Conservation (phyloP, 345 rosid genomes). For the Lumnitzera littorea region DNA sequence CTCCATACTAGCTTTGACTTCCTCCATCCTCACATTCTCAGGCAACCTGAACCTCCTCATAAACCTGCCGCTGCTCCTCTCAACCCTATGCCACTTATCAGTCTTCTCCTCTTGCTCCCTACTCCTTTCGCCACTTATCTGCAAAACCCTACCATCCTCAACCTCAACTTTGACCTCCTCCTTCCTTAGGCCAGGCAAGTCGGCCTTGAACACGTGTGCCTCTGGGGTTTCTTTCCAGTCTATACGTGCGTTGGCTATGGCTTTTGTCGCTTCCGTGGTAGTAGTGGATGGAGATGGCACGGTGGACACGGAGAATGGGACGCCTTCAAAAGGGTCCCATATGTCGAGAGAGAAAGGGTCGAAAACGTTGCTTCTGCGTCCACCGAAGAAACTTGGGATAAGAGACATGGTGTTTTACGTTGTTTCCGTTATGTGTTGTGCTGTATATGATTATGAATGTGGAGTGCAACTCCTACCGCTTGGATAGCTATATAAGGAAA, state of each 20-base stretch:
- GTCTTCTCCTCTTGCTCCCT: conserved; percentile 21
- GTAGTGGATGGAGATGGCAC: neutral
- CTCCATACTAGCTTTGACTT: conserved; percentile 22
- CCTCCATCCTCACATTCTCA: conserved; percentile 22
- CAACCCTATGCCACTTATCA: conserved; percentile 29
- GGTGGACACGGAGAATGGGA: neutral
- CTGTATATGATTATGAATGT: no score
- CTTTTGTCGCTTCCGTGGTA: neutral
- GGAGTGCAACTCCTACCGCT: no score
- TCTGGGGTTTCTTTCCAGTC: conserved; percentile 32
- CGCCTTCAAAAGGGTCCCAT: conserved; percentile 25
- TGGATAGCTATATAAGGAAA: no score
- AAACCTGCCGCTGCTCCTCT: conserved; percentile 20
- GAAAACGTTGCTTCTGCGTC: conserved; percentile 16
- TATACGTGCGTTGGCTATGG: conserved; percentile 12
- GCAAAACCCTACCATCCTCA: conserved; percentile 23
- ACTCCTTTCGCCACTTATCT: conserved; percentile 21
- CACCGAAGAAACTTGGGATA: conserved; percentile 15
- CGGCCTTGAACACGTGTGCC: conserved; percentile 20
- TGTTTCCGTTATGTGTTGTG: no score
- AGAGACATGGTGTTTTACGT: conserved; percentile 11
- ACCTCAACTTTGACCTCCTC: conserved; percentile 29
- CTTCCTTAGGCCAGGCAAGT: conserved; percentile 24
- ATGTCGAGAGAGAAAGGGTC: conserved; percentile 26
- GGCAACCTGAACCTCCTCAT: conserved; percentile 28